These are phyloP conservation scores for Coniferiporia weirii DNA, from an alignment of 1,284 basidiomycete species.

Conservation along the genomic window DNA sequence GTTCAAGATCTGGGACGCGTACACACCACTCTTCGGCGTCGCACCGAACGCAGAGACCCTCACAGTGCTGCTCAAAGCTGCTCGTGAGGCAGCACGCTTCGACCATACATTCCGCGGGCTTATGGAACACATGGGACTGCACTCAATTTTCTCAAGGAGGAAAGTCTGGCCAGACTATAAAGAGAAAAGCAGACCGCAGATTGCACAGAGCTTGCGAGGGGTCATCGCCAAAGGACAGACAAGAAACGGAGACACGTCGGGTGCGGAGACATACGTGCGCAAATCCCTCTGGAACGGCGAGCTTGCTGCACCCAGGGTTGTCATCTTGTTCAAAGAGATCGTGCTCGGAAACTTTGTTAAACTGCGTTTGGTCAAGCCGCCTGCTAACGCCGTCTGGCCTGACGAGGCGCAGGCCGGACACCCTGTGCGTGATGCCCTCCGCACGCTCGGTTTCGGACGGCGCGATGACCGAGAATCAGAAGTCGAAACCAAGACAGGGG, in stretches of 20 bases:
- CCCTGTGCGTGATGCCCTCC: conserved; percentile 4
- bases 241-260: background rate
- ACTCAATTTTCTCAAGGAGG: background rate
- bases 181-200: conserved; percentile 3
- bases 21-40: conserved; percentile 49
- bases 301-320: conserved; percentile 40
- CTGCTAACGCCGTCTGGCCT: conserved; percentile 29
- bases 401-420: conserved; percentile 17
- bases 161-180: background rate
- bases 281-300: conserved; percentile 43
- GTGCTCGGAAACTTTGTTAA: conserved; percentile 47
- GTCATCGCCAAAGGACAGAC: conserved; percentile 12
- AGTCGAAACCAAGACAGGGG: background rate
- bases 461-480: background rate
- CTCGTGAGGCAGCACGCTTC: conserved; percentile 44
- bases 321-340: conserved; percentile 44
- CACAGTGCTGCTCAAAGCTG: conserved; percentile 53
- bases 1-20: conserved; percentile 57
- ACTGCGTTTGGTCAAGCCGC: conserved; percentile 24
- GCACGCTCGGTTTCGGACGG: conserved; percentile 3
- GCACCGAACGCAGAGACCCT: conserved; percentile 51
- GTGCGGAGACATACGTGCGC: background rate
- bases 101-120: conserved; percentile 46
- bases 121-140: conserved; percentile 27
- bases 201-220: conserved; percentile 25